Base-by-base conservation (phyloP, 768 basidiomycete genomes). In the Amanita exitialis region DNA sequence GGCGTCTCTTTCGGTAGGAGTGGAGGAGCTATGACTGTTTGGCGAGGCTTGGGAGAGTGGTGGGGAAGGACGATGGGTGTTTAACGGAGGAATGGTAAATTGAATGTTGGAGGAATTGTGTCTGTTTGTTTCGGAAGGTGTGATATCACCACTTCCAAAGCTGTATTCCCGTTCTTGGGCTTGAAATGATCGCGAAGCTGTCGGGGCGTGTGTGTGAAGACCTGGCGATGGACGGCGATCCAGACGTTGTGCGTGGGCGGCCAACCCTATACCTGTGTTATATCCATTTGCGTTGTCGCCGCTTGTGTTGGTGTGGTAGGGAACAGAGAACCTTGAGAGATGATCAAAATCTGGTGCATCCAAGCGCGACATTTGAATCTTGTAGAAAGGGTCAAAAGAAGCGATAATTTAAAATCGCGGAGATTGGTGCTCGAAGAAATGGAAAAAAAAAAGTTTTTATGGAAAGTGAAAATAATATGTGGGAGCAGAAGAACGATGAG, bases 331-430 rank as follows among this genome's bases (percentile, higher is more conserved):
- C 39, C 69, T 69, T 1, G 67, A 61, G 8, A 68, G 62, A 53
- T 62, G 62, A 43, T 71, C 69, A 53, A 64, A 67, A 51, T 76
- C 74, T 56, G 69, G 64, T 42, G 64, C 56, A 47, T 75, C 75
- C 54, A 62, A 57, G 52, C 62, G 72, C 43, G 76, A 73, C 78
- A 78, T 77, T 45, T 49, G 50, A 44, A 44, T 36, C 20, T 42
- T n/a, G 53, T 1, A 39, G 30, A 51, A 47, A 36, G 36, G 47
- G 53, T 46, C 30, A 43, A 36, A 38, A 32, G 36, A 27, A 30
- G 15, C 2, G 10, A 9, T 15, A 16, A 18, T 25, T 1, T 27
- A n/a, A 16, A 23, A 25, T 18, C 20, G 18, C 3, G 27, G 23
- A 4, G 15, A 15, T 9, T 36, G 27, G 15, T 6, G 32, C 10